phyloP scores from a whole-genome alignment of 257 asterid species.

The Fraxinus quadrangulata region DNA sequence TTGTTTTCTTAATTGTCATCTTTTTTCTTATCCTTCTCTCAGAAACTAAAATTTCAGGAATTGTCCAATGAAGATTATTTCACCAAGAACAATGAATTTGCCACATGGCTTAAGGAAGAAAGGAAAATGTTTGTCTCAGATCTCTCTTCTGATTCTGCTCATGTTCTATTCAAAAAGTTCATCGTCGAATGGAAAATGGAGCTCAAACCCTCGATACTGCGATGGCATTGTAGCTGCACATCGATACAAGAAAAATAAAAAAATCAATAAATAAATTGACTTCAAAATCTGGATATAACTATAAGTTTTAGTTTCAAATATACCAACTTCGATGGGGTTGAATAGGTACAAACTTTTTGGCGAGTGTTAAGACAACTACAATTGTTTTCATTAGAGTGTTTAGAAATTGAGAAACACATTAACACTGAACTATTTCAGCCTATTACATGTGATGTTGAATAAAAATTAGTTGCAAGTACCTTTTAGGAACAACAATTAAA shows the following conservation, averaged over 20 bases:
- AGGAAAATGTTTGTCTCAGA: constrained; percentile 61
- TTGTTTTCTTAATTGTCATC: background rate
- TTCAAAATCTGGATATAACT: no score
- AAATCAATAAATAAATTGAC: no score
- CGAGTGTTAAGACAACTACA: no score
- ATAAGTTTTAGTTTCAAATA: no score
- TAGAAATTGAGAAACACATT: no score
- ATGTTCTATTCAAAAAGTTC: constrained; percentile 57
- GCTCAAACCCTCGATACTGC: constrained; percentile 64
- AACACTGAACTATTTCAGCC: no score
- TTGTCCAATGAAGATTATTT: constrained; percentile 79
- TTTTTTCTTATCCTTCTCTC: constrained; percentile 20
- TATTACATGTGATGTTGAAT: no score
- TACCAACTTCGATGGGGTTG: no score
- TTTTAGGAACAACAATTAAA: no score
- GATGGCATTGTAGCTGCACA: constrained; percentile 81
- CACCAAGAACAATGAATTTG: constrained; percentile 84
- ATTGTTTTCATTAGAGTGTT: no score
- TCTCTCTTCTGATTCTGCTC: constrained; percentile 75
- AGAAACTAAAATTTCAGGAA: constrained; percentile 64
- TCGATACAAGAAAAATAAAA: constrained; percentile 21
- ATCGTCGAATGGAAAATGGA: constrained; percentile 73
- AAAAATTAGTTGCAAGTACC: no score
- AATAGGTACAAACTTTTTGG: no score
- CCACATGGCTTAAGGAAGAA: constrained; percentile 88